Percentiles rank a stretch among this genome's conserved stretches.
phyloP scores from a whole-genome alignment of 2,329 filamentous ascomycete species.

The Cercospora sojina region DNA sequence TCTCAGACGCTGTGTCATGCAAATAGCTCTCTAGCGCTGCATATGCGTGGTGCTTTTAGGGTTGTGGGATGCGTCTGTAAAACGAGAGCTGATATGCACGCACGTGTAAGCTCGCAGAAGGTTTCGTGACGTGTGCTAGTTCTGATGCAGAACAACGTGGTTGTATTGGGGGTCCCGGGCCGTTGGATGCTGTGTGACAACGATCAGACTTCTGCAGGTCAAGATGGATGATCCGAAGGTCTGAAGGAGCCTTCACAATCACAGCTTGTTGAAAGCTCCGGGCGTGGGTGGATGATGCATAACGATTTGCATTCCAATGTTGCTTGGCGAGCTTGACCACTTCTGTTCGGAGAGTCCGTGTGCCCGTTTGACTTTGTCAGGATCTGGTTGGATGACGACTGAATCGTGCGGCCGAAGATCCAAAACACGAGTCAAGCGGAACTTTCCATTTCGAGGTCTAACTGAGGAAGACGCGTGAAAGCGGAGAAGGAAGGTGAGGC shows the following conservation, averaged over 20 bases:
- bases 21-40: background rate
- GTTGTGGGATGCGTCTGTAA: background rate
- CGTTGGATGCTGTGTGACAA: background rate
- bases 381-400: slow-evolving; percentile 2
- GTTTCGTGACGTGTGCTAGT: background rate
- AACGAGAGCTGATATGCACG: background rate
- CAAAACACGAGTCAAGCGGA: background rate
- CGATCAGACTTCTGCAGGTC: background rate
- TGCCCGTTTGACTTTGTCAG: background rate
- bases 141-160: background rate
- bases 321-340: slow-evolving; percentile 11
- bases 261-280: background rate
- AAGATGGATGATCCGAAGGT: background rate
- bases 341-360: background rate
- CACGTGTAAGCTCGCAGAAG: background rate
- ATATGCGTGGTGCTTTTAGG: background rate
- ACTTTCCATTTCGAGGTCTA: background rate
- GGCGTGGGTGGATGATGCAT: background rate
- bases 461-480: background rate
- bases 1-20: background rate
- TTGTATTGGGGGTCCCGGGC: background rate
- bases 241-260: background rate
- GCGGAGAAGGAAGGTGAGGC: background rate
- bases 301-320: slow-evolving; percentile 6
- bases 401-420: background rate